Evolutionary conservation across 305 asterid species (phyloP), one percentile per base, ranked within the genome.

Genomic region (Striga hermonthica): DNA sequence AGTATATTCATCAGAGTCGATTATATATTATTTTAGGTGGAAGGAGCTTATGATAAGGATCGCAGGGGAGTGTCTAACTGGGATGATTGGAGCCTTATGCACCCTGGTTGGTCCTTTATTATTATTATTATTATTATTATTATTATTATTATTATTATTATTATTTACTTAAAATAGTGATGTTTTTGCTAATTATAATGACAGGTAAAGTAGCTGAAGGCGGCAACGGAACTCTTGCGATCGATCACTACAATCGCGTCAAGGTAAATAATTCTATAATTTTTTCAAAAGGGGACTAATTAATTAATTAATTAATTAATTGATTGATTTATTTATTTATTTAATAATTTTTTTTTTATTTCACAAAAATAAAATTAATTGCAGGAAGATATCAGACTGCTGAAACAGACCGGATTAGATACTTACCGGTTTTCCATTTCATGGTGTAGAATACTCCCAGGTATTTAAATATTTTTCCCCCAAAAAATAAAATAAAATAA

Each of bases 401-500:
- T 75, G 35, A 75, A 75, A 11, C 52, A 40, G 40, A 7, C 70
- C 1, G 76, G 79, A 0, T 1, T 75, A 13, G 67, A 75, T 39
- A 15, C 73, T 57, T 75, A 70, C 57, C 55, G 79, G 36, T 48
- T 75, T 49, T 75, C 79, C 1, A 61, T 75, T 39, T 16, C 75
- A 5, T 75, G 79, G 79, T 11, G 66, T 8, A 60, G 79, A 66
- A 48, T 75, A 13, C 48, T 75, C n/a, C 76, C 79, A 28, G 75
- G 76, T 74, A 50, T 2, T 6, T 15, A 15, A 53, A 16, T 75
- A 66, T 15, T 22, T 22, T 22, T 22, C 9, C 10, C 47, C 47
- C 3, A 4, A 41, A 41, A 10, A 6, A 3, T 9, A 41, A 41
- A 41, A 39, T 12, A 57, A 37, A 11, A 1, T 38, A 2, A 72